Evolutionary conservation across 129 eudicot species (phyloP).

Genomic region (Pulicaria dysenterica): DNA sequence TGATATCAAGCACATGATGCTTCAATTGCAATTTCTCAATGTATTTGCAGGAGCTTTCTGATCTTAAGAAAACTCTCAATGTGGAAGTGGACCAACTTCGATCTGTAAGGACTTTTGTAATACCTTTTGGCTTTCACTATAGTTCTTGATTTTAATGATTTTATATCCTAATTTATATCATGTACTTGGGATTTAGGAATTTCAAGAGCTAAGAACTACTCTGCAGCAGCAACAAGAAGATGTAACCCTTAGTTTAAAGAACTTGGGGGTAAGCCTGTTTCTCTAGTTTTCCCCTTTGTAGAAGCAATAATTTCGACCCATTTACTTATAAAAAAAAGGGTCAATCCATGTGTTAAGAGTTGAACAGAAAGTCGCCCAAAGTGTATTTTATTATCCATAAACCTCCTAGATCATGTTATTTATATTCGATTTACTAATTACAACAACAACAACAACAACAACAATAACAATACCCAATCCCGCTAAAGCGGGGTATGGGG

Average conservation of each 20-base stretch:
- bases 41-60: slow-evolving; percentile 75
- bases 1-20: slow-evolving; percentile 12
- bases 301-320: neutral
- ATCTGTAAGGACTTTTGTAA: slow-evolving; percentile 48
- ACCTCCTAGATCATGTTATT: too few relatives aligned
- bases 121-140: slow-evolving; percentile 1
- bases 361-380: neutral
- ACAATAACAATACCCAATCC: too few relatives aligned
- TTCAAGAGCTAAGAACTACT: slow-evolving; percentile 81
- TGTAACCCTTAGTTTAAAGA: slow-evolving; percentile 74
- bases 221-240: slow-evolving; percentile 96
- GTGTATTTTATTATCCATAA: too few relatives aligned
- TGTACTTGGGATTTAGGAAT: slow-evolving; percentile 52
- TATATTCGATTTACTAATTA: too few relatives aligned
- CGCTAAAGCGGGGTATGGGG: too few relatives aligned
- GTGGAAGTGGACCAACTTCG: slow-evolving; percentile 92
- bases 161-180: neutral
- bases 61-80: slow-evolving; percentile 74
- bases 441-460: too few relatives aligned
- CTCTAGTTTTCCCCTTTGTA: neutral
- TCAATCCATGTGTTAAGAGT: neutral
- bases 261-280: slow-evolving; percentile 60
- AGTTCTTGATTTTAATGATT: slow-evolving; percentile 5
- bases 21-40: slow-evolving; percentile 16
- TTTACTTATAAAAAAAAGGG: neutral